Evolutionary conservation across 345 rosid species (phyloP).

Genomic region (Microthlaspi erraticum): DNA sequence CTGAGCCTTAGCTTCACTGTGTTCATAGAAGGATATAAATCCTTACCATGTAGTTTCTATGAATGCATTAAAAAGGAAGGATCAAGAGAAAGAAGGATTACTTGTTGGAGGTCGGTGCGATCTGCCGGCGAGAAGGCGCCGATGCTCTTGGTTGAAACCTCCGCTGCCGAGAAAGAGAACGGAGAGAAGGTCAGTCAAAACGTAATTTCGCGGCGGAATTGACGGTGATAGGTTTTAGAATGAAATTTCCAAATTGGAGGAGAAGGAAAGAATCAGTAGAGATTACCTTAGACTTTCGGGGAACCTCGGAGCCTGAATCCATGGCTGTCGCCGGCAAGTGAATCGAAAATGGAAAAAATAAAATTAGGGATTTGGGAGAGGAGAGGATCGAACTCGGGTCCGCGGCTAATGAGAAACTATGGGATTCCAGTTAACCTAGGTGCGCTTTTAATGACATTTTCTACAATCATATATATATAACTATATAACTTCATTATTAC

Average conservation of each 20-base stretch:
- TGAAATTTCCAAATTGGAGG: not conserved
- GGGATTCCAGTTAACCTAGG: not conserved
- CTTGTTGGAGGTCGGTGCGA: not conserved
- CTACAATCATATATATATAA: too few species aligned
- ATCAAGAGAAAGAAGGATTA: constrained; percentile 1
- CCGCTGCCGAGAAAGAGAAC: constrained; percentile 35
- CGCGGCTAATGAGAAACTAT: not conserved
- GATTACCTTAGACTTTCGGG: constrained; percentile 33
- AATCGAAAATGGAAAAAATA: not conserved
- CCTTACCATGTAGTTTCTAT: not conserved
- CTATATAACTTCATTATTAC: too few species aligned
- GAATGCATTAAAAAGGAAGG: not conserved
- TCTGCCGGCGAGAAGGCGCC: constrained; percentile 23
- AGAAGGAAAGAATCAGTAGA: not conserved
- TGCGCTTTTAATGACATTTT: not conserved
- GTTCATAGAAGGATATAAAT: not conserved
- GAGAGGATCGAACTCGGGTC: not conserved
- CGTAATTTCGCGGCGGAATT: constrained; percentile 3
- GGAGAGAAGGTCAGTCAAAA: constrained; percentile 26
- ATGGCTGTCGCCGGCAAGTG: constrained; percentile 41
- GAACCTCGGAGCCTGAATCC: constrained; percentile 32
- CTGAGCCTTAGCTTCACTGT: constrained; percentile 39
- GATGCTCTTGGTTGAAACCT: constrained; percentile 34
- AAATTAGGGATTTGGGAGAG: not conserved
- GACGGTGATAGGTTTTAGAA: constrained; percentile 5